Evolutionary conservation across 805 yeast species (phyloP), one percentile per base, ranked within the genome.

Genomic region (Candida ficus): DNA sequence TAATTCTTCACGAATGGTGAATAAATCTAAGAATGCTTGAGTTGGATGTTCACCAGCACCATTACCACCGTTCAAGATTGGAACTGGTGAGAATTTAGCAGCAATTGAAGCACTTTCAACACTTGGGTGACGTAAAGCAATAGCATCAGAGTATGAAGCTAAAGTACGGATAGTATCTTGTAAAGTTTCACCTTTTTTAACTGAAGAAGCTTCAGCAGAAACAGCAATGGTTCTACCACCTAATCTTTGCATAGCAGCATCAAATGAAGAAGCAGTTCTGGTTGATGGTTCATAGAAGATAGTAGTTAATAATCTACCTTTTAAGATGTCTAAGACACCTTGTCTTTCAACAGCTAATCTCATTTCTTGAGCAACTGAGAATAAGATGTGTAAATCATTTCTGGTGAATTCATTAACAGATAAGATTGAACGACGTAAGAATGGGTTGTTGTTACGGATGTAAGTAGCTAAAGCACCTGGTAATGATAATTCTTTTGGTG

Each of bases 31-130:
- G 71, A 93, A 86, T 3, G 99, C 99, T 70, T 93, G 99, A 19
- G 98, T 86, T 57, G 99, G 99, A 66, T 93, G 99, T 71, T 93
- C 99, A 65, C 88, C 82, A 39, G 96, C 73, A 29, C 99, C 99
- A 63, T 93, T 93, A 60, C 99, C 99, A 60, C 96, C 99, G 60
- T 93, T 93, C 62, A 93, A 80, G 50, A 95, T 87, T 43, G 99
- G 99, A 53, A 95, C 89, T 41, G 96, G 96, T 19, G 97, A 88
- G 71, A 80, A 93, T 62, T 91, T 89, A 52, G 96, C 95, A 44
- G 99, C 99, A 63, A 83, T 80, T 54, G 82, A 87, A 39, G 95
- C 96, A 53, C 95, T 81, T 63, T 81, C 88, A 60, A 85, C 95
- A 36, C 81, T 78, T 47, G 99, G 98, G 61, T 93, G 99, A 71